These are phyloP conservation scores for Paspalum notatum DNA, from an alignment of 176 grass and related monocot genomes.

Conservation along the genomic window DNA sequence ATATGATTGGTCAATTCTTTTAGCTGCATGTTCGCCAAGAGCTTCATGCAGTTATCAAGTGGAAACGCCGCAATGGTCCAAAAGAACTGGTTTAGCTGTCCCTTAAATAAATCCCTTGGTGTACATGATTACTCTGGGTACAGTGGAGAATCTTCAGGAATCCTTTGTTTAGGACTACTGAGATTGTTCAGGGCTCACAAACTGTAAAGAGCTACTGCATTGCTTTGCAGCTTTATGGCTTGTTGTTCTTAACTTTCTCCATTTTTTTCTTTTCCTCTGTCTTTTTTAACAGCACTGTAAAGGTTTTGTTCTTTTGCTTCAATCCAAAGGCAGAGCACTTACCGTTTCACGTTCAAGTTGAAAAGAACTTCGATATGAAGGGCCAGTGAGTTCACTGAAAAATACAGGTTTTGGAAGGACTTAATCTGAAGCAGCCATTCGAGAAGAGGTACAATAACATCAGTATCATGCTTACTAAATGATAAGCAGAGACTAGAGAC, in stretches of 20 bases:
- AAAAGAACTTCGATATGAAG: no score
- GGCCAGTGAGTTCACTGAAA: neutral
- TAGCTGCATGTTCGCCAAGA: neutral
- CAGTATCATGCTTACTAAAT: neutral
- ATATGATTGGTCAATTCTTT: conserved; percentile 46
- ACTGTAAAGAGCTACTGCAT: neutral
- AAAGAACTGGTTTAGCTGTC: neutral
- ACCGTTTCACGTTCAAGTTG: no score
- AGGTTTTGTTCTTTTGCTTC: no score
- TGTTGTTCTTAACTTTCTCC: no score
- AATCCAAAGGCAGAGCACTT: no score
- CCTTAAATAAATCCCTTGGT: neutral
- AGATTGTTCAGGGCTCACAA: conserved; percentile 22
- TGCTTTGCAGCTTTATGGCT: no score
- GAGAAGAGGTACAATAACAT: conserved; percentile 1
- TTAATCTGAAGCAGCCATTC: neutral
- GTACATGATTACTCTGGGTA: conserved; percentile 27
- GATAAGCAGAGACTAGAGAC: conserved; percentile 22
- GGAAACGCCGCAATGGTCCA: conserved; percentile 26
- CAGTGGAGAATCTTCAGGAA: conserved; percentile 33
- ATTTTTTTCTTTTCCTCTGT: no score
- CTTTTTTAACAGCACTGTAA: no score
- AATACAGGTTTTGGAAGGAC: neutral
- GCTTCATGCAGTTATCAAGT: conserved; percentile 37
- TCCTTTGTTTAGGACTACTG: conserved; percentile 42